Conservation (phyloP, 345 rosid genomes). For the Eucalyptus paniculata region DNA sequence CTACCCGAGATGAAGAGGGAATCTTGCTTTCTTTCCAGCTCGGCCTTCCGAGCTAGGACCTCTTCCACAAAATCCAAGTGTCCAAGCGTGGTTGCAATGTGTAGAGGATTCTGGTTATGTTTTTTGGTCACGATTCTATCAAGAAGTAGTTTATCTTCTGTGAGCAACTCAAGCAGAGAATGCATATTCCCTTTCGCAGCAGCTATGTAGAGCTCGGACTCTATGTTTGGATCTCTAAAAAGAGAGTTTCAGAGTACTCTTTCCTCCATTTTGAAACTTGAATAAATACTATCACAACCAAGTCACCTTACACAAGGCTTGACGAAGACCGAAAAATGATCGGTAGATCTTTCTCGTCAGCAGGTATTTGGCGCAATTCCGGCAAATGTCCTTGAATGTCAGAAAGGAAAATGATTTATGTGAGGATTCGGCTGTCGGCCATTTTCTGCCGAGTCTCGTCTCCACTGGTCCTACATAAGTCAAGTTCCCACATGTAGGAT, state of each 20-base stretch:
- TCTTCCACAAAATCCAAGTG: not conserved
- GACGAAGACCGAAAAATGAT: no score
- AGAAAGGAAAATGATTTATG: no score
- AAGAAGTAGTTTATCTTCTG: not conserved
- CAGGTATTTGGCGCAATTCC: no score
- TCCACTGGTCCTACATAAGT: no score
- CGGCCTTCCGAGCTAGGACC: not conserved
- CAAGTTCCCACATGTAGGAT: no score
- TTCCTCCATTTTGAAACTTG: not conserved
- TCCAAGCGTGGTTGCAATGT: conserved; percentile 1
- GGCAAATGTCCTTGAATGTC: no score
- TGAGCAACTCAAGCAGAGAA: not conserved
- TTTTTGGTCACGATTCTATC: not conserved
- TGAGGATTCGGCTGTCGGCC: no score
- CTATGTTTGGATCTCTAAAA: not conserved
- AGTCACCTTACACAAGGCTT: no score
- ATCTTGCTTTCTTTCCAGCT: not conserved
- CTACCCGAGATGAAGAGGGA: conserved; percentile 5
- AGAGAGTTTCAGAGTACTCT: not conserved
- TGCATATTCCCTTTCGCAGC: not conserved
- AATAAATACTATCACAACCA: no score
- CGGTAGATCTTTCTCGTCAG: no score
- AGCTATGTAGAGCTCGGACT: not conserved
- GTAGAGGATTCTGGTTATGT: not conserved
- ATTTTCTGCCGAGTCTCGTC: no score